Conservation (phyloP, 768 basidiomycete genomes). For the Lyophyllum atratum region DNA sequence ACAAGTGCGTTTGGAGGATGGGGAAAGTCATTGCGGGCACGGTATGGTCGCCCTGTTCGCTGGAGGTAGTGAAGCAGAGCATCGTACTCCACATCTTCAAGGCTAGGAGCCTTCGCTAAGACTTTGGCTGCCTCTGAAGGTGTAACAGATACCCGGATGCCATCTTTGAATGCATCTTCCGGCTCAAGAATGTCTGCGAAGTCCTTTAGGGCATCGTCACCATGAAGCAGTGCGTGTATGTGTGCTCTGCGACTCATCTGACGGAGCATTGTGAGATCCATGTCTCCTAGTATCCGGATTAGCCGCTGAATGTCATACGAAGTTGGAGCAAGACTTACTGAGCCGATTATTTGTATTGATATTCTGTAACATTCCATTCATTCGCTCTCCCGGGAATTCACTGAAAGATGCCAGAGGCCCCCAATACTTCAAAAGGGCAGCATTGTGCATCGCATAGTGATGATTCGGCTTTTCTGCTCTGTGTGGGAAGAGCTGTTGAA, state of each 20-base stretch:
- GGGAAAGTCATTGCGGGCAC: conserved; percentile 9
- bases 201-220: conserved; percentile 4
- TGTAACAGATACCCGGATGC: not conserved
- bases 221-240: conserved; percentile 6
- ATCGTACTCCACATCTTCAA: conserved; percentile 12
- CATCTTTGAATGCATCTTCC: not conserved
- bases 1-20: conserved; percentile 11
- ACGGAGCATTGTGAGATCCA: conserved; percentile 12
- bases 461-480: conserved; percentile 28
- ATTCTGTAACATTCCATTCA: not conserved
- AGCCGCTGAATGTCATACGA: not conserved
- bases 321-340: not conserved
- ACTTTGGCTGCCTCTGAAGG: conserved; percentile 9
- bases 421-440: not conserved
- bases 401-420: conserved; percentile 24
- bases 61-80: conserved; percentile 19
- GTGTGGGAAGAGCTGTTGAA: conserved; percentile 21
- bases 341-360: not conserved
- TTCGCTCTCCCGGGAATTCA: conserved; percentile 15
- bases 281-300: conserved; percentile 1
- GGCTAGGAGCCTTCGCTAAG: conserved; percentile 8
- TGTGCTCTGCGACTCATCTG: conserved; percentile 8
- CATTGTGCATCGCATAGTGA: conserved; percentile 26
- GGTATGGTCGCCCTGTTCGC: conserved; percentile 11
- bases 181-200: conserved; percentile 9